Evolutionary conservation across 495 filamentous ascomycete genomes (phyloP).

Genomic region (Daldinia loculata): DNA sequence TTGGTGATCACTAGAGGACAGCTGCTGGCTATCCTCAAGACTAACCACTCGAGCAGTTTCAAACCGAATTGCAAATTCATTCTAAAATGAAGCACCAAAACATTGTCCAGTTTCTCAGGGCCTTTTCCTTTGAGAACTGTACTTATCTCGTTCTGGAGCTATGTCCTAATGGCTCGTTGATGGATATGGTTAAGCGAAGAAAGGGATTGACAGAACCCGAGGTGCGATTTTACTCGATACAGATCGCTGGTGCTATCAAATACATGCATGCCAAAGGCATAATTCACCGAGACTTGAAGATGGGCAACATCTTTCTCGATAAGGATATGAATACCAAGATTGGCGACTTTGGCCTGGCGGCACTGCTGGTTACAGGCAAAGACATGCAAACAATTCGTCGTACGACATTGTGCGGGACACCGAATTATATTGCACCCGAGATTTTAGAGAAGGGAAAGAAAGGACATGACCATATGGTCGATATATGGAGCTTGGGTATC

Average conservation of each 20-base stretch:
- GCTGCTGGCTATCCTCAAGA: not conserved
- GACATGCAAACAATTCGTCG: conserved; percentile 79
- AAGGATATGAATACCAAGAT: conserved; percentile 97
- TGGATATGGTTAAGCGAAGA: conserved; percentile 94
- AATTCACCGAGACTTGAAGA: conserved; percentile 96
- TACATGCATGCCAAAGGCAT: conserved; percentile 95
- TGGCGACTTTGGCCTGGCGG: conserved; percentile 97
- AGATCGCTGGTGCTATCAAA: conserved; percentile 94
- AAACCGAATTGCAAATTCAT: conserved; percentile 96
- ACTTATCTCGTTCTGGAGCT: conserved; percentile 96
- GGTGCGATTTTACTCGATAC: conserved; percentile 88
- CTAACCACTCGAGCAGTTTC: conserved; percentile 73
- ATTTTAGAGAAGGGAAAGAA: conserved; percentile 87
- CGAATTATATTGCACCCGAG: conserved; percentile 98
- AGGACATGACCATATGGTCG: conserved; percentile 88
- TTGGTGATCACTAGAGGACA: conserved; percentile 46
- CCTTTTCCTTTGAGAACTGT: conserved; percentile 86
- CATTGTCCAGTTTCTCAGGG: conserved; percentile 93
- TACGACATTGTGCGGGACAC: conserved; percentile 94
- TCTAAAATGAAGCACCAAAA: conserved; percentile 95
- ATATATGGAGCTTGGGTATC: conserved; percentile 96
- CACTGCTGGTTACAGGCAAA: conserved; percentile 83
- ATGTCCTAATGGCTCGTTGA: conserved; percentile 95
- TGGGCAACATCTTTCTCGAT: conserved; percentile 97
- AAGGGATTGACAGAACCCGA: conserved; percentile 89